phyloP scores from a whole-genome alignment of 129 eudicot genomes.

The Arctium minus region DNA sequence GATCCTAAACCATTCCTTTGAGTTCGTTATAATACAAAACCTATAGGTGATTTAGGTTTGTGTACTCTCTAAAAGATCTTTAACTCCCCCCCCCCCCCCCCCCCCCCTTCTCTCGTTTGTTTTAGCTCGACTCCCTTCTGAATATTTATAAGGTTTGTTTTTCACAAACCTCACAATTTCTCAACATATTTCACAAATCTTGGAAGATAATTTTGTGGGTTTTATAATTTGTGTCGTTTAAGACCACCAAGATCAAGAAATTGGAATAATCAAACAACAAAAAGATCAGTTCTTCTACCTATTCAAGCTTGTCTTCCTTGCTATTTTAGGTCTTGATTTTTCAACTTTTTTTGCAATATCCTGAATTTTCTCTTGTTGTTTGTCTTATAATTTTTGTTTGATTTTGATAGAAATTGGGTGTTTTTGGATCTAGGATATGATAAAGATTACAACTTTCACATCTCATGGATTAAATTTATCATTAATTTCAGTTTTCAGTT shows the following conservation, averaged over 20 bases:
- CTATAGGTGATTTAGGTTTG: too few species aligned
- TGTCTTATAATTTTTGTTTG: not conserved
- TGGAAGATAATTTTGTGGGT: slow-evolving; percentile 3
- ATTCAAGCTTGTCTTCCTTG: slow-evolving; percentile 18
- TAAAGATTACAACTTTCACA: slow-evolving; percentile 14
- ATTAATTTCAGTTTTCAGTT: too few species aligned
- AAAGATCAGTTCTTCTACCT: slow-evolving; percentile 13
- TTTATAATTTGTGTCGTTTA: slow-evolving; percentile 4
- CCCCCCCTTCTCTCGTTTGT: too few species aligned
- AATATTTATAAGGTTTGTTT: slow-evolving; percentile 34
- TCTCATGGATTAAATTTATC: not conserved
- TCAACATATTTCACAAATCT: not conserved
- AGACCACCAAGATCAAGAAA: slow-evolving; percentile 11
- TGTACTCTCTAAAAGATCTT: too few species aligned
- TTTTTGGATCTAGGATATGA: slow-evolving; percentile 24
- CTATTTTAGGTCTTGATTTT: slow-evolving; percentile 33
- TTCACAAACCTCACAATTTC: slow-evolving; percentile 2
- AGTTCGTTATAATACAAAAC: too few species aligned
- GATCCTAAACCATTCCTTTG: not conserved
- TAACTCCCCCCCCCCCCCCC: too few species aligned
- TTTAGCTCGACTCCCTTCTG: too few species aligned
- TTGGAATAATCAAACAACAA: slow-evolving; percentile 5
- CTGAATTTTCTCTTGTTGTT: not conserved
- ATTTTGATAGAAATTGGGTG: slow-evolving; percentile 11
- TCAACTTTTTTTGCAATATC: not conserved